These are phyloP conservation scores for Cicer cuneatum DNA, from an alignment of 306 rosid genomes.

Conservation along the genomic window DNA sequence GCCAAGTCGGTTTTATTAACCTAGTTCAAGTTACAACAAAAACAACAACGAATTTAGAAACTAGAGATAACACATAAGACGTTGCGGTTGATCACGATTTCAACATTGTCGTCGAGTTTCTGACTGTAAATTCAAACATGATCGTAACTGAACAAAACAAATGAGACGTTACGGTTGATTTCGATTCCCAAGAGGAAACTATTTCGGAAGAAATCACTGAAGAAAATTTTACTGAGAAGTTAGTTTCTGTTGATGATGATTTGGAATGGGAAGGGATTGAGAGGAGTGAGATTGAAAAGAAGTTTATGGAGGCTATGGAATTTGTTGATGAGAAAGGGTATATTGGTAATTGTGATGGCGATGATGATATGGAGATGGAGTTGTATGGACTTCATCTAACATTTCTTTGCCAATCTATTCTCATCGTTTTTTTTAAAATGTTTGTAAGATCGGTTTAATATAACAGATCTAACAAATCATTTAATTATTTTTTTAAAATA, in stretches of 20 bases:
- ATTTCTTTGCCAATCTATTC: too few species aligned
- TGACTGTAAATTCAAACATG: background rate
- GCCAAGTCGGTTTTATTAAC: slow-evolving; percentile 36
- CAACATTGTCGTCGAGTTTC: background rate
- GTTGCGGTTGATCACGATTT: background rate
- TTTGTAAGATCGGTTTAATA: too few species aligned
- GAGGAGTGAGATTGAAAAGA: slow-evolving; percentile 70
- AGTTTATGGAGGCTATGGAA: slow-evolving; percentile 59
- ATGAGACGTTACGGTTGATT: slow-evolving; percentile 11
- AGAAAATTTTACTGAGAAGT: slow-evolving; percentile 34
- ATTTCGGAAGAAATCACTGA: slow-evolving; percentile 24
- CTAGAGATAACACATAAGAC: background rate
- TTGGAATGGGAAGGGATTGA: slow-evolving; percentile 98
- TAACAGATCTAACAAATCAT: too few species aligned
- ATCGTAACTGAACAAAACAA: too few species aligned
- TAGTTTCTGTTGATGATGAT: slow-evolving; percentile 59
- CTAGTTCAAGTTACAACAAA: slow-evolving; percentile 5
- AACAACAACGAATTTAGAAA: slow-evolving; percentile 1
- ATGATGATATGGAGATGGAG: slow-evolving; percentile 55
- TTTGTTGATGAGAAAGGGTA: slow-evolving; percentile 45
- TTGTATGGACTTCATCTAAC: slow-evolving; percentile 65
- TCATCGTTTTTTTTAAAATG: too few species aligned
- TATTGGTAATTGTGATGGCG: slow-evolving; percentile 11
- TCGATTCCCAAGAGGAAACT: slow-evolving; percentile 12
- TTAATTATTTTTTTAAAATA: too few species aligned